phyloP scores from a whole-genome alignment of 2,329 filamentous ascomycete species.

The Clarireedia homoeocarpa region DNA sequence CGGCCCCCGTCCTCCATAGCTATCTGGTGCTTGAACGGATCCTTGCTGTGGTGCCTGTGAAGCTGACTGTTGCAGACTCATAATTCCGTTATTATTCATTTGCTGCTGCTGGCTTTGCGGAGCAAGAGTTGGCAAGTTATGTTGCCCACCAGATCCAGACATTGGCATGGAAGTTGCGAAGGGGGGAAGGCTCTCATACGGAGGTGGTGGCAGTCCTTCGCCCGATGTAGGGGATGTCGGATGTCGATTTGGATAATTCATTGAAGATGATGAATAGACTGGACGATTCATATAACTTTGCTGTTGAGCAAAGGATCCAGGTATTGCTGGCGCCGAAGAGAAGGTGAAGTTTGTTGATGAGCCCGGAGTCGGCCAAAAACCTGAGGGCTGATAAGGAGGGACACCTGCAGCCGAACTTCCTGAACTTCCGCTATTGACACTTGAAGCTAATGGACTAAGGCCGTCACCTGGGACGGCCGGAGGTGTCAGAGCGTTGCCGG shows the following conservation, averaged over 20 bases:
- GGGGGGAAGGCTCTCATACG: constrained; percentile 58
- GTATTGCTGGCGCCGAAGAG: constrained; percentile 39
- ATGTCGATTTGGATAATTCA: constrained; percentile 44
- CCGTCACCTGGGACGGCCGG: constrained; percentile 46
- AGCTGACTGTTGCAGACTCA: constrained; percentile 39
- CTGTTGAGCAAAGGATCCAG: constrained; percentile 27
- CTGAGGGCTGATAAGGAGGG: constrained; percentile 48
- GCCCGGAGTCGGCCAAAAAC: constrained; percentile 49
- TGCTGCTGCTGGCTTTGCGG: constrained; percentile 28
- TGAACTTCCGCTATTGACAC: constrained; percentile 52
- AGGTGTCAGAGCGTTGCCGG: constrained; percentile 36
- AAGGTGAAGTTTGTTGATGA: constrained; percentile 44
- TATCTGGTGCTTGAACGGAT: constrained; percentile 51
- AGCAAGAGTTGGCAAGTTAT: constrained; percentile 33
- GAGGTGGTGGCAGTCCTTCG: constrained; percentile 57
- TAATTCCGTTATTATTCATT: constrained; percentile 38
- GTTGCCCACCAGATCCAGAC: constrained; percentile 38
- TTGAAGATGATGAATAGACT: constrained; percentile 50
- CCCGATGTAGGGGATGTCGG: constrained; percentile 51
- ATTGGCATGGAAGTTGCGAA: constrained; percentile 54
- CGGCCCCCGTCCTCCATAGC: constrained; percentile 45
- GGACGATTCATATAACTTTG: constrained; percentile 38
- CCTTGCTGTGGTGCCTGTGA: constrained; percentile 44
- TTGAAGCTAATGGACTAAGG: constrained; percentile 53
- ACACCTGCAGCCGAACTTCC: constrained; percentile 48